Evolutionary conservation across 2,329 filamentous ascomycete genomes (phyloP).

Genomic region (Pseudovirgaria hyperparasitica): DNA sequence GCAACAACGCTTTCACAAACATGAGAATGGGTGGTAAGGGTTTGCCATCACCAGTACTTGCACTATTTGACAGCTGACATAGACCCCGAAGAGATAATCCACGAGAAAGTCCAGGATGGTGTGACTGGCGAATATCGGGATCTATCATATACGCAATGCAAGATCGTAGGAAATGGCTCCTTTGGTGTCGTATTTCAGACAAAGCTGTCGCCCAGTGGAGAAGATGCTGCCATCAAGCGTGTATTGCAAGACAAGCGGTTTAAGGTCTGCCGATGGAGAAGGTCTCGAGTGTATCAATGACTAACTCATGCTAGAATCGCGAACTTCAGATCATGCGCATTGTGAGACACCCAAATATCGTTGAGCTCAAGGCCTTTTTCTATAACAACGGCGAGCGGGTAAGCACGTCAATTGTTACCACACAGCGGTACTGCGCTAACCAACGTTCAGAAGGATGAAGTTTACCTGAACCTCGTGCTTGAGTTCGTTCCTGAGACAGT

Average conservation of each 20-base stretch:
- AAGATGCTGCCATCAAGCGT: slow-evolving; percentile 97
- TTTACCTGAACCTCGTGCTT: slow-evolving; percentile 95
- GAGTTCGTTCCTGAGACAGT: slow-evolving; percentile 98
- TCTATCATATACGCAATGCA: slow-evolving; percentile 97
- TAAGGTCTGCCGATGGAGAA: slow-evolving; percentile 54
- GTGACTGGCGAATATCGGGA: slow-evolving; percentile 93
- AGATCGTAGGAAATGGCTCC: slow-evolving; percentile 97
- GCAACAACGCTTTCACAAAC: slow-evolving; percentile 76
- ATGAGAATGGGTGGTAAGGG: slow-evolving; percentile 94
- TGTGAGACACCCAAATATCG: slow-evolving; percentile 96
- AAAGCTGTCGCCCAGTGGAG: slow-evolving; percentile 91
- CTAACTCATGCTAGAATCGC: slow-evolving; percentile 58
- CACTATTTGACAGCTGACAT: slow-evolving; percentile 20
- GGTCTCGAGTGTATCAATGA: slow-evolving; percentile 6
- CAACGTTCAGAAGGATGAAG: slow-evolving; percentile 61
- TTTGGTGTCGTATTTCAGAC: slow-evolving; percentile 99
- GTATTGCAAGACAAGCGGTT: slow-evolving; percentile 98
- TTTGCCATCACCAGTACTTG: slow-evolving; percentile 3
- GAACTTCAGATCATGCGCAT: slow-evolving; percentile 99
- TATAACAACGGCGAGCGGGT: slow-evolving; percentile 98
- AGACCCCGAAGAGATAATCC: slow-evolving; percentile 65
- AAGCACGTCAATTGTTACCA: slow-evolving; percentile 20
- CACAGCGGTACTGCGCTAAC: slow-evolving; percentile 13
- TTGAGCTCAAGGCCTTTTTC: slow-evolving; percentile 98
- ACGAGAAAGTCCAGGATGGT: slow-evolving; percentile 98